A percentile compares a stretch with the other conserved stretches of the same genome.
These are phyloP conservation scores for Cucurbita argyrosperma DNA, from an alignment of 306 rosid genomes.

Conservation along the genomic window DNA sequence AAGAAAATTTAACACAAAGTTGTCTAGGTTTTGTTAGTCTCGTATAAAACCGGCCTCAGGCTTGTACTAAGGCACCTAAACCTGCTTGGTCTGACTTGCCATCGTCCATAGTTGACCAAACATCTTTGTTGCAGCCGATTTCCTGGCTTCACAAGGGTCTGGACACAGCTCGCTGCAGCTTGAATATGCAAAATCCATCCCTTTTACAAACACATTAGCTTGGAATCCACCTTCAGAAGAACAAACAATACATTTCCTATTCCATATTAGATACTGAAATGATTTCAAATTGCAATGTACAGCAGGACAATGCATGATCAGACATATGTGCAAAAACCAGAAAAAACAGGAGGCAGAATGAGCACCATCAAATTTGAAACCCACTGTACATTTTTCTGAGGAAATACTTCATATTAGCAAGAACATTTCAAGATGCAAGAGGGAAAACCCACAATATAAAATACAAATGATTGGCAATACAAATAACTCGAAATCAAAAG, in stretches of 20 bases:
- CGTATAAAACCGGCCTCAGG: not conserved
- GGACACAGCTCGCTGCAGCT: slow-evolving; percentile 15
- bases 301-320: not conserved
- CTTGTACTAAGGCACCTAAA: not conserved
- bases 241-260: not conserved
- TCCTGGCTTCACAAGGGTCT: slow-evolving; percentile 23
- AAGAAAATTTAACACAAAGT: not conserved
- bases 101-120: slow-evolving; percentile 11
- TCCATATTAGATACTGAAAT: not conserved
- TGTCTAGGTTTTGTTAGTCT: not conserved
- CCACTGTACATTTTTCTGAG: not conserved
- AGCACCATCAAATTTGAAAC: not conserved
- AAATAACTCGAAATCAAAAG: too few relatives aligned
- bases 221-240: slow-evolving; percentile 42
- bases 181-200: slow-evolving; percentile 42
- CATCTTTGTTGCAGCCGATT: slow-evolving; percentile 41
- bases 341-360: not conserved
- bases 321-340: not conserved
- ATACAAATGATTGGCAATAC: too few relatives aligned
- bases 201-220: slow-evolving; percentile 37
- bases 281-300: not conserved
- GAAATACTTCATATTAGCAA: not conserved
- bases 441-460: not conserved
- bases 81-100: slow-evolving; percentile 5
- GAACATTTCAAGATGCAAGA: not conserved